Conservation (phyloP, 805 yeast genomes). For the Wickerhamomyces xylosicus region DNA sequence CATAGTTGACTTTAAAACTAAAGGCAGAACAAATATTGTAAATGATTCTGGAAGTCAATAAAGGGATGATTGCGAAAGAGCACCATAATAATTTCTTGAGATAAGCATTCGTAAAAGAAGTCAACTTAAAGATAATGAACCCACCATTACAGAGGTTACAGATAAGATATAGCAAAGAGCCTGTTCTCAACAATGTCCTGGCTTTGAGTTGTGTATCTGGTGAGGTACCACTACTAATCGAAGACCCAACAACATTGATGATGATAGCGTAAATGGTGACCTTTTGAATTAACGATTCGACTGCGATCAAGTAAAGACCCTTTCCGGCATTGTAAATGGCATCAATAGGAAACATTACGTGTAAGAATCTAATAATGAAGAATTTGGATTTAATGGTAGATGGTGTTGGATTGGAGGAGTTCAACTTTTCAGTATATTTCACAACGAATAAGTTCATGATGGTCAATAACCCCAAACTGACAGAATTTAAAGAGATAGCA, state of each 20-base stretch:
- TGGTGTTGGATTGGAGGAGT: background rate
- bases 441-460: background rate
- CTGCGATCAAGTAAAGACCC: background rate
- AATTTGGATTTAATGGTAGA: too few relatives aligned
- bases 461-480: background rate
- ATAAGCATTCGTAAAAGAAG: background rate
- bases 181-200: background rate
- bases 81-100: background rate
- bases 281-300: background rate
- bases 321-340: background rate
- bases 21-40: background rate
- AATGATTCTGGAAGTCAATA: background rate
- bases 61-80: background rate
- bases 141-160: background rate
- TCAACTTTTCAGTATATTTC: background rate
- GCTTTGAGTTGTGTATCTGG: background rate
- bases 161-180: background rate
- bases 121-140: background rate
- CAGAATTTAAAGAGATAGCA: background rate
- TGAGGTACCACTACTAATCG: background rate
- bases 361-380: too few relatives aligned
- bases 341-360: background rate
- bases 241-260: background rate
- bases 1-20: background rate
- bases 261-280: background rate